A percentile compares a stretch with the other conserved stretches of the same genome.
Evolutionary conservation across 768 basidiomycete genomes (phyloP).

Genomic region (Xerocomellus amylosporus): DNA sequence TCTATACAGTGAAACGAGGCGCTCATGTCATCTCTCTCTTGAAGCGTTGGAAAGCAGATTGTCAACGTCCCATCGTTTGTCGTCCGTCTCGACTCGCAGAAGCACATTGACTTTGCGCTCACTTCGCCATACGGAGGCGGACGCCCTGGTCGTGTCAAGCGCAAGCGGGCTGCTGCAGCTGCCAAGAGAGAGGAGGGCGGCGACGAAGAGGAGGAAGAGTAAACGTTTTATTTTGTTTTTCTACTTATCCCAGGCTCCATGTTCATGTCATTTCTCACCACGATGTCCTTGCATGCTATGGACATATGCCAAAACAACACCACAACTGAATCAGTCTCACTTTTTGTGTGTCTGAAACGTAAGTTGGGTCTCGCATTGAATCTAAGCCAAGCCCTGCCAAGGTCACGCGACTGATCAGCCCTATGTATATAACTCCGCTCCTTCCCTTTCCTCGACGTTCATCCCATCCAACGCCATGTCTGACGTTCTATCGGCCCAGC

Average conservation of each 20-base stretch:
- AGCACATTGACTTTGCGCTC: conserved; percentile 99
- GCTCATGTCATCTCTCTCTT: conserved; percentile 2
- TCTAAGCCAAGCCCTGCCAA: too few species aligned
- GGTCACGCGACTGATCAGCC: conserved; percentile 3
- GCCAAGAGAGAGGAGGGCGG: conserved; percentile 89
- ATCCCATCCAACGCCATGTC: conserved; percentile 25
- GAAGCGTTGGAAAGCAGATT: conserved; percentile 95
- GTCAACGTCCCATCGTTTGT: conserved; percentile 99
- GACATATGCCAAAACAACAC: conserved; percentile 30
- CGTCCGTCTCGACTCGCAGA: conserved; percentile 98
- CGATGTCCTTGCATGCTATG: conserved; percentile 33
- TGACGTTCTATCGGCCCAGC: conserved; percentile 33
- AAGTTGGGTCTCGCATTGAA: neutral
- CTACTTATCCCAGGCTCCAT: conserved; percentile 28
- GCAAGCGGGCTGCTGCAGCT: conserved; percentile 93
- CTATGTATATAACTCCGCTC: conserved; percentile 15
- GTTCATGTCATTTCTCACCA: conserved; percentile 23
- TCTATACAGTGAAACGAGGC: neutral
- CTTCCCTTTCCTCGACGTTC: neutral
- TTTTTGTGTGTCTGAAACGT: neutral
- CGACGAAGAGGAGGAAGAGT: conserved; percentile 90
- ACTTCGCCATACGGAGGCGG: conserved; percentile 97
- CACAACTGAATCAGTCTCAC: conserved; percentile 15
- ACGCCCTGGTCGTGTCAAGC: conserved; percentile 93
- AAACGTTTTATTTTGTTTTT: conserved; percentile 31